These are phyloP conservation scores for Claviceps citrina DNA, from an alignment of 2,329 filamentous ascomycete genomes.

Conservation along the genomic window DNA sequence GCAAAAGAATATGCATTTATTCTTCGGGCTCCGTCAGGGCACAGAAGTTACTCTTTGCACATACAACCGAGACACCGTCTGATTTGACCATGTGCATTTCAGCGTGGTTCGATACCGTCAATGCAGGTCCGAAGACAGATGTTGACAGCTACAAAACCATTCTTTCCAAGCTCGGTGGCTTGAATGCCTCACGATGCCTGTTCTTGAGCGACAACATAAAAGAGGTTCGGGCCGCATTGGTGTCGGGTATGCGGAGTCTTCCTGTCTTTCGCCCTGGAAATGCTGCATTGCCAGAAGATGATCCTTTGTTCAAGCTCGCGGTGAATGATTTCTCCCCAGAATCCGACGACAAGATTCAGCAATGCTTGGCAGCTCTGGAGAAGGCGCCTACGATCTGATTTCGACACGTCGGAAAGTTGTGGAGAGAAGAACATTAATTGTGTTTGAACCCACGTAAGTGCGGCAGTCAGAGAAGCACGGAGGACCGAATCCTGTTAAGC, in stretches of 20 bases:
- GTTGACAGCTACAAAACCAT: slow-evolving; percentile 53
- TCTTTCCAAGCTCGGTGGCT: slow-evolving; percentile 26
- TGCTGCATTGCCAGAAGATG: slow-evolving; percentile 38
- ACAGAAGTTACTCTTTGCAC: slow-evolving; percentile 64
- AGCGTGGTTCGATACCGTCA: slow-evolving; percentile 67
- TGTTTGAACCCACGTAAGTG: not conserved
- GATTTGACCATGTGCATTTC: slow-evolving; percentile 44
- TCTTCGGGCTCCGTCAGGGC: slow-evolving; percentile 67
- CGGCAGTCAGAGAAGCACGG: not conserved
- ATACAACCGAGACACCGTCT: slow-evolving; percentile 42
- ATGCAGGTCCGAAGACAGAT: slow-evolving; percentile 61
- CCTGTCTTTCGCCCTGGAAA: slow-evolving; percentile 58
- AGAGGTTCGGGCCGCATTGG: slow-evolving; percentile 48
- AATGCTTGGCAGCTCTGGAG: slow-evolving; percentile 5
- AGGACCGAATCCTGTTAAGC: not conserved
- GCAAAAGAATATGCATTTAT: slow-evolving; percentile 56
- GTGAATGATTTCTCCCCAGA: slow-evolving; percentile 20
- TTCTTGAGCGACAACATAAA: slow-evolving; percentile 70
- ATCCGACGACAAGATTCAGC: slow-evolving; percentile 8
- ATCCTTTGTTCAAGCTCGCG: slow-evolving; percentile 21
- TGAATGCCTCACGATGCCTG: slow-evolving; percentile 41
- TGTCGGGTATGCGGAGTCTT: slow-evolving; percentile 46
- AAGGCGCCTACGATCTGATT: not conserved
- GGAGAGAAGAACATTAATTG: not conserved
- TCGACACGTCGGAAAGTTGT: not conserved